A percentile compares a stretch with the other conserved stretches of the same genome.
Conservation (phyloP, 2,329 filamentous ascomycete species). For the Aspergillus sp. region DNA sequence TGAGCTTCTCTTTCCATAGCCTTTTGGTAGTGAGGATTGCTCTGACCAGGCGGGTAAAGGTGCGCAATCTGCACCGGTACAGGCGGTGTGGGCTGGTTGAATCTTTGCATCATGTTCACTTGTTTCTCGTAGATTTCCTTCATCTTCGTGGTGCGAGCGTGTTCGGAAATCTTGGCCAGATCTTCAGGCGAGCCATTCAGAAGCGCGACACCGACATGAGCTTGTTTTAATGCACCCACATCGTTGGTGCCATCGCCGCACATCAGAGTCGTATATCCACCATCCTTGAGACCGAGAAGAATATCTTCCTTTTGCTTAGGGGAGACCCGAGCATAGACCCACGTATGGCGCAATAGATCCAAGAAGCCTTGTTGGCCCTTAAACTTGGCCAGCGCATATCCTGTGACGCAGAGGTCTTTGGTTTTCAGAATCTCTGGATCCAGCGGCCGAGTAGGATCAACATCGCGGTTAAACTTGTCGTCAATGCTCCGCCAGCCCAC, state of each 20-base stretch:
- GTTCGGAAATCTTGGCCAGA: conserved; percentile 81
- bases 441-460: conserved; percentile 72
- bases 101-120: conserved; percentile 77
- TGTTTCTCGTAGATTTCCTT: conserved; percentile 99
- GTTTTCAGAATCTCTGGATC: conserved; percentile 69
- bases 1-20: conserved; percentile 79
- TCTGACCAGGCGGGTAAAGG: conserved; percentile 80
- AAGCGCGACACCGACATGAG: conserved; percentile 90
- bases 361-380: conserved; percentile 67
- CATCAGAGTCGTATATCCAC: conserved; percentile 97
- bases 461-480: conserved; percentile 74
- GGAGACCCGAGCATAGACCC: conserved; percentile 97
- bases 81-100: conserved; percentile 88
- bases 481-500: conserved; percentile 94
- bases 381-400: conserved; percentile 85
- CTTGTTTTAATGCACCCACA: conserved; percentile 94
- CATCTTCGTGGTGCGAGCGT: conserved; percentile 91
- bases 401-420: conserved; percentile 93
- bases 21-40: conserved; percentile 89
- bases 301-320: conserved; percentile 99
- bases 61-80: conserved; percentile 89
- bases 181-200: conserved; percentile 92
- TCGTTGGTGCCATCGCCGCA: conserved; percentile 98
- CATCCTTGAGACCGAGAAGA: conserved; percentile 87
- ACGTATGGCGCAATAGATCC: conserved; percentile 74